These are phyloP conservation scores for Alisma plantagoaquatica DNA, from an alignment of 106 monocot genomes.

Conservation along the genomic window DNA sequence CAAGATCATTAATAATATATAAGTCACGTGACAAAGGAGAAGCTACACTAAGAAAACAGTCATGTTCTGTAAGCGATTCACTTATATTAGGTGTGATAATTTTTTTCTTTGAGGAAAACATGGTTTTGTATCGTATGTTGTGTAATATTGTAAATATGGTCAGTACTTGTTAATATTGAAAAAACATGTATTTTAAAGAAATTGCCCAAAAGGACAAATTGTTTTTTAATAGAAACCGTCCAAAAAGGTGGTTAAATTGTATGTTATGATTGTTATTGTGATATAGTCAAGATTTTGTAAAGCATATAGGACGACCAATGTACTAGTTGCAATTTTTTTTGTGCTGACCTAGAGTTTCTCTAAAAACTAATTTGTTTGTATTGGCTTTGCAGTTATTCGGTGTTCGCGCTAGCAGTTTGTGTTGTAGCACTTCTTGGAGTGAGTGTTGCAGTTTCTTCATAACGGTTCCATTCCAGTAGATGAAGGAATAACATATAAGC, in stretches of 20 bases:
- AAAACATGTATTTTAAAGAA: no score
- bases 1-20: not conserved
- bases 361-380: not conserved
- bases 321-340: not conserved
- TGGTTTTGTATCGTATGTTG: no score
- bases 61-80: not conserved
- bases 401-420: not conserved
- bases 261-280: no score
- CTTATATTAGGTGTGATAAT: no score
- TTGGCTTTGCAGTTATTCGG: not conserved
- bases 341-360: not conserved
- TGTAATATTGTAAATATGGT: no score
- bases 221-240: no score
- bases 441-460: not conserved
- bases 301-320: not conserved
- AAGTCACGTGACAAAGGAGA: not conserved
- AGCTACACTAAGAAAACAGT: not conserved
- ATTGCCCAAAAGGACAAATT: no score
- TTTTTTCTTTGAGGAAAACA: no score
- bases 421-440: not conserved
- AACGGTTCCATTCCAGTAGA: not conserved
- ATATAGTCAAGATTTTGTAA: no score
- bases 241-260: no score
- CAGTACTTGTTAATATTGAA: no score
- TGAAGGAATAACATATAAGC: not conserved